Evolutionary conservation across 164 flowering plant genomes (phyloP).

Genomic region (Stephania cephalantha): DNA sequence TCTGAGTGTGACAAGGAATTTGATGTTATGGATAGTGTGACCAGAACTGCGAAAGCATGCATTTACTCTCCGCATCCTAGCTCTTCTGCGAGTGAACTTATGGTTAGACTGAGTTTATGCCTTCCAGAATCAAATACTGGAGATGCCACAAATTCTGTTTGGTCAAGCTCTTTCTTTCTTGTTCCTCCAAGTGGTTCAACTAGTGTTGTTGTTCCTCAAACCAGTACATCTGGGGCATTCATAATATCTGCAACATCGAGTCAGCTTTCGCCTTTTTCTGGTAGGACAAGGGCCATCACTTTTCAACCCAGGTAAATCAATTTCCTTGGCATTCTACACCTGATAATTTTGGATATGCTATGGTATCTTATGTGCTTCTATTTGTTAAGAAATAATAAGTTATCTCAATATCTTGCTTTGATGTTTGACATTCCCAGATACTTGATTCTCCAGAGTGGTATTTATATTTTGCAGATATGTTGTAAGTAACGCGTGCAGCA

Average conservation of each 20-base stretch:
- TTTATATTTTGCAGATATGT: conserved; percentile 57
- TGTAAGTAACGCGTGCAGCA: conserved; percentile 85
- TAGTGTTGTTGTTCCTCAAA: conserved; percentile 62
- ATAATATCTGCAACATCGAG: conserved; percentile 66
- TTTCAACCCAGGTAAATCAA: conserved; percentile 76
- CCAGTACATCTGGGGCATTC: conserved; percentile 43
- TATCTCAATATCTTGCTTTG: not conserved
- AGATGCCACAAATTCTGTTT: conserved; percentile 27
- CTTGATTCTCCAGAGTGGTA: not conserved
- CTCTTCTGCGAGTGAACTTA: conserved; percentile 49
- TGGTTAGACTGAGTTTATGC: conserved; percentile 46
- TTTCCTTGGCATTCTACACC: not conserved
- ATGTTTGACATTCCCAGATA: not conserved
- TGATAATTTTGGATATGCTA: not conserved
- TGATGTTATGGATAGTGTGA: conserved; percentile 20
- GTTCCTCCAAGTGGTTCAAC: conserved; percentile 77
- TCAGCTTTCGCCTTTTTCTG: conserved; percentile 47
- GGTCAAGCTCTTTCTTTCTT: conserved; percentile 80
- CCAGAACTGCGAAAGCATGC: conserved; percentile 43
- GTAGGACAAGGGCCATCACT: conserved; percentile 63
- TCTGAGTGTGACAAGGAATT: conserved; percentile 16
- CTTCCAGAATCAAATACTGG: conserved; percentile 26
- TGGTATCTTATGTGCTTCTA: not conserved
- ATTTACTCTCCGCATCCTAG: conserved; percentile 65
- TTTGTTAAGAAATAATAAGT: not conserved